These are phyloP conservation scores for Porogramme epimiltina DNA, from an alignment of 1,284 basidiomycete species.

Conservation along the genomic window DNA sequence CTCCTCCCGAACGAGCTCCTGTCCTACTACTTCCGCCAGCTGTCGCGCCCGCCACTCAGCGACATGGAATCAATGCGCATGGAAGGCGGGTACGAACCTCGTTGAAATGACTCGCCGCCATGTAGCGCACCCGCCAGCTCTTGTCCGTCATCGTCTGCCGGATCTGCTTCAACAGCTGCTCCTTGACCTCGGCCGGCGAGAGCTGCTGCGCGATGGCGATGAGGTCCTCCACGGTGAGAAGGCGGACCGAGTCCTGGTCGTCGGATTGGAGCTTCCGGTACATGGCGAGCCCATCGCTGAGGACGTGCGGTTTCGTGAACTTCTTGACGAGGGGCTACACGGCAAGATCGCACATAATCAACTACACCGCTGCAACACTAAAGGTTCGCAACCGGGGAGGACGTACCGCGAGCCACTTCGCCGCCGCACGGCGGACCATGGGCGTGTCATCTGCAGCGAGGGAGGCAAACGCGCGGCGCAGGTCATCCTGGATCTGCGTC, in stretches of 20 bases:
- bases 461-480: constrained; percentile 84
- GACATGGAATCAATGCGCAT: neutral
- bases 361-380: no score
- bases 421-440: constrained; percentile 97
- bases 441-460: constrained; percentile 96
- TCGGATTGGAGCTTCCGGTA: constrained; percentile 95
- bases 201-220: constrained; percentile 91
- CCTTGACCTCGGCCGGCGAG: constrained; percentile 86
- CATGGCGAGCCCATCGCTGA: constrained; percentile 89
- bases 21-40: constrained; percentile 91
- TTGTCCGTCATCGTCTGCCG: constrained; percentile 90
- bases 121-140: constrained; percentile 99
- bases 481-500: constrained; percentile 80
- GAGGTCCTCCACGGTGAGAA: constrained; percentile 95
- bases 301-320: constrained; percentile 76
- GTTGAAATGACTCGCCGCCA: constrained; percentile 98
- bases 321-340: constrained; percentile 76
- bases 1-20: constrained; percentile 92
- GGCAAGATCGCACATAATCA: constrained; percentile 17
- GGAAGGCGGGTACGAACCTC: constrained; percentile 56
- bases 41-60: constrained; percentile 31
- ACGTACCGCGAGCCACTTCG: constrained; percentile 93
- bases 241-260: constrained; percentile 97
- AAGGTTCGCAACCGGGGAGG: no score
- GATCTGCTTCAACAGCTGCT: constrained; percentile 88